phyloP scores from a whole-genome alignment of 2,329 filamentous ascomycete species.

The Aspergillus ibericus region DNA sequence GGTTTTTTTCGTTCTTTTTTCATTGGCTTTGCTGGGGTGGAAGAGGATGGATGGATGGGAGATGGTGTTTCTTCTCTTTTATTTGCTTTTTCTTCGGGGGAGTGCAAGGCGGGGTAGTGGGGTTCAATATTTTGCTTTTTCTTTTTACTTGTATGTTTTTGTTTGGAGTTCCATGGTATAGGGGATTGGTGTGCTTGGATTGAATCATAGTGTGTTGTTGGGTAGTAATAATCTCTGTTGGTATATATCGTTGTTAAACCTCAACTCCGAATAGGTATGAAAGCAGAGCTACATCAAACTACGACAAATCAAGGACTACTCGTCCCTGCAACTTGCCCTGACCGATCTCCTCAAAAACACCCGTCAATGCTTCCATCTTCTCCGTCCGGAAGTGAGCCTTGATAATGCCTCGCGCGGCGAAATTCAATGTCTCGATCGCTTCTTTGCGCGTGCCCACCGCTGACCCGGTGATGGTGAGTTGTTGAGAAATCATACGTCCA shows the following conservation, averaged over 20 bases:
- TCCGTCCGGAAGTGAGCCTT: constrained; percentile 48
- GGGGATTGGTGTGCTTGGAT: too few species aligned
- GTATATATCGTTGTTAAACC: neutral
- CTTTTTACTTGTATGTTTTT: too few species aligned
- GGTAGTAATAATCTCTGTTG: too few species aligned
- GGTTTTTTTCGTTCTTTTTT: too few species aligned
- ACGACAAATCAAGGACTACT: constrained; percentile 49
- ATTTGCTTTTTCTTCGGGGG: neutral
- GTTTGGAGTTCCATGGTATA: too few species aligned
- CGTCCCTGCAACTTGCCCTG: constrained; percentile 47
- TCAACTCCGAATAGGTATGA: too few species aligned
- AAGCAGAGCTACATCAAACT: too few species aligned
- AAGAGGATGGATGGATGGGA: too few species aligned
- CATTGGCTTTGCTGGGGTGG: too few species aligned
- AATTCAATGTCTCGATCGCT: constrained; percentile 50
- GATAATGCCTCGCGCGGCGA: constrained; percentile 50
- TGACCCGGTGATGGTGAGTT: constrained; percentile 51
- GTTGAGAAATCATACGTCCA: constrained; percentile 40
- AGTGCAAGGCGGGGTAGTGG: neutral
- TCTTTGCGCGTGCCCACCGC: constrained; percentile 54
- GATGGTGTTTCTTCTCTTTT: neutral
- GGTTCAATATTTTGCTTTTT: neutral
- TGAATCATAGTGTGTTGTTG: too few species aligned
- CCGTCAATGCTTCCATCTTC: constrained; percentile 50
- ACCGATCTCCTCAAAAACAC: constrained; percentile 49